These are phyloP conservation scores for Leptographium lundbergii DNA, from an alignment of 2,329 filamentous ascomycete species.

Conservation along the genomic window DNA sequence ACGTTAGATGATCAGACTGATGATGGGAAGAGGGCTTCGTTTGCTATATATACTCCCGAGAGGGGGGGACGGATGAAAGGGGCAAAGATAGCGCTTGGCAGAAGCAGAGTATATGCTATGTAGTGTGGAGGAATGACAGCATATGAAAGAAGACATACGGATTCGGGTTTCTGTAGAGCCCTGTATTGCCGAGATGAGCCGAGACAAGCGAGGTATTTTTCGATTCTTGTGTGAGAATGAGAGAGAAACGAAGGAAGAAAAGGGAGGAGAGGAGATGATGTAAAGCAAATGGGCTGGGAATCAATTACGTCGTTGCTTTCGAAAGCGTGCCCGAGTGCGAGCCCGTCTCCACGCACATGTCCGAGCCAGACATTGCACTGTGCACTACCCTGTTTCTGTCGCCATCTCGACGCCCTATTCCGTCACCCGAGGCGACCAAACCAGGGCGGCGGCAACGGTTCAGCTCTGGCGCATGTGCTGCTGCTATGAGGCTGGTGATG, in stretches of 20 bases:
- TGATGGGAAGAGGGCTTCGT: not conserved
- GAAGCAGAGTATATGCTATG: not conserved
- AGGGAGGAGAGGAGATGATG: not conserved
- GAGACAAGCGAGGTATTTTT: not conserved
- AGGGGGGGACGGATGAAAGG: not conserved
- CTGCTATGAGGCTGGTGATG: slow-evolving; percentile 2
- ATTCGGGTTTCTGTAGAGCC: not conserved
- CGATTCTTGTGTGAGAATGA: not conserved
- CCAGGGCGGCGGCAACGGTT: not conserved
- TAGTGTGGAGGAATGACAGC: not conserved
- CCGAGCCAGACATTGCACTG: not conserved
- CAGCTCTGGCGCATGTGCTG: not conserved
- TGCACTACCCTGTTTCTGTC: not conserved
- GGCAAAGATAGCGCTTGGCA: not conserved
- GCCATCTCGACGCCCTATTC: not conserved
- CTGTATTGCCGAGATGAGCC: not conserved
- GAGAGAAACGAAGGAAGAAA: not conserved
- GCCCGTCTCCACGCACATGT: not conserved
- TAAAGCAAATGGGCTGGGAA: not conserved
- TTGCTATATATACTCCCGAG: not conserved
- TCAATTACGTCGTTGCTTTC: not conserved
- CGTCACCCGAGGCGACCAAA: not conserved
- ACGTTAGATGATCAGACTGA: not conserved
- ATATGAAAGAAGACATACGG: not conserved
- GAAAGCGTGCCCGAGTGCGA: no score